Conservation (phyloP, 2,329 filamentous ascomycete genomes). For the Drechslerella stenobrocha region DNA sequence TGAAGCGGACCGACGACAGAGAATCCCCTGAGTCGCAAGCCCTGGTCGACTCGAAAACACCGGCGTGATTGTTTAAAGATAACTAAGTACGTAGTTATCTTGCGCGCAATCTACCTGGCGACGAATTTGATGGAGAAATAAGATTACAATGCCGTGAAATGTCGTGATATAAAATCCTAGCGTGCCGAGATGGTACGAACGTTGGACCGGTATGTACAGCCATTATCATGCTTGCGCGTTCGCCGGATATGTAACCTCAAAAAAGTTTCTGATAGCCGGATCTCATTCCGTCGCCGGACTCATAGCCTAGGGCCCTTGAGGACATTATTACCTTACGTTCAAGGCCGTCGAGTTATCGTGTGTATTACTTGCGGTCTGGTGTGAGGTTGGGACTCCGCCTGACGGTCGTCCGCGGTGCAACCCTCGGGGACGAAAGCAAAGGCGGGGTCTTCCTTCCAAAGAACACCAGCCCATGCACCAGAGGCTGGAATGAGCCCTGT, state of each 20-base stretch:
- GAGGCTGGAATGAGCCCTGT: constrained; percentile 45
- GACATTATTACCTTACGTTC: constrained; percentile 10
- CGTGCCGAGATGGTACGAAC: constrained; percentile 40
- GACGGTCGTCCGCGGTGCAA: neutral
- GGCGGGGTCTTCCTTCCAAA: constrained; percentile 42
- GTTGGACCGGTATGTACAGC: constrained; percentile 20
- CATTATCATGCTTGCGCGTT: constrained; percentile 19
- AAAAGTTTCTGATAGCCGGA: neutral
- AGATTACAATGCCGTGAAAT: constrained; percentile 39
- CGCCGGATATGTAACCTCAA: constrained; percentile 30
- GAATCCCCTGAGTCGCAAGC: constrained; percentile 33
- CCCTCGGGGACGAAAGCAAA: constrained; percentile 15
- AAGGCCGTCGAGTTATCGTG: constrained; percentile 9
- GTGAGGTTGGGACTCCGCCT: neutral
- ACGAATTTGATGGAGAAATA: constrained; percentile 25
- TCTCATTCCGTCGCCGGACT: neutral
- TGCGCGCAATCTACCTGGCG: constrained; percentile 1
- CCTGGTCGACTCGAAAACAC: constrained; percentile 14
- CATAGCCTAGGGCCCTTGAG: constrained; percentile 7
- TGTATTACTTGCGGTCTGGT: constrained; percentile 3
- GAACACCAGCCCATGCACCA: constrained; percentile 34
- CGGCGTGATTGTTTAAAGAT: constrained; percentile 37
- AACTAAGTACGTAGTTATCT: constrained; percentile 49
- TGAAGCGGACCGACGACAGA: constrained; percentile 1
- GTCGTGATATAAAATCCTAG: constrained; percentile 25